Evolutionary conservation across 495 filamentous ascomycete species (phyloP).

Genomic region (Hyaloscypha variabilis): DNA sequence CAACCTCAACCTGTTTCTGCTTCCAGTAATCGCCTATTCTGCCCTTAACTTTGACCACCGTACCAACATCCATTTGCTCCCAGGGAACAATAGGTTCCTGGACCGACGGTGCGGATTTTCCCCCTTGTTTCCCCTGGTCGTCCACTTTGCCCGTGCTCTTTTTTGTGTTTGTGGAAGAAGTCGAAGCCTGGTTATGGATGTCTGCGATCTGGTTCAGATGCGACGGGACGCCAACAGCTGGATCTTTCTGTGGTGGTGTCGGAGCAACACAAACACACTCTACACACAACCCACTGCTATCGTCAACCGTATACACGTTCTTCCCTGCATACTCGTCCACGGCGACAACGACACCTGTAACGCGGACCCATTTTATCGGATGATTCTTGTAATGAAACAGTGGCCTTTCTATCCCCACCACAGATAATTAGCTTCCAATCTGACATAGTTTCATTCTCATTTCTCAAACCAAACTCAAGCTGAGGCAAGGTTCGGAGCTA

Average conservation of each 20-base stretch:
- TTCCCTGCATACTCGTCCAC: constrained; percentile 64
- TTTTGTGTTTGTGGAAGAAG: background rate
- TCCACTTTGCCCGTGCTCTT: constrained; percentile 1
- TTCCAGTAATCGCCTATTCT: constrained; percentile 64
- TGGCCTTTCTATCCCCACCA: constrained; percentile 51
- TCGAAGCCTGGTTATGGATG: background rate
- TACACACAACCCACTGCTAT: constrained; percentile 79
- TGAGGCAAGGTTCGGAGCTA: background rate
- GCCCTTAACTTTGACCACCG: constrained; percentile 78
- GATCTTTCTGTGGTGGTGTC: constrained; percentile 3
- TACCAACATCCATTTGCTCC: constrained; percentile 61
- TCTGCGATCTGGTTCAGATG: constrained; percentile 16
- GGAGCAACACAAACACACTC: constrained; percentile 49
- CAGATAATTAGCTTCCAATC: background rate
- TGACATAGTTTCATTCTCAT: too few species aligned
- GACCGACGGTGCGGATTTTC: constrained; percentile 13
- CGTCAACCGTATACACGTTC: constrained; percentile 75
- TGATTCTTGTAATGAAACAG: constrained; percentile 85
- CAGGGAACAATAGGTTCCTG: constrained; percentile 23
- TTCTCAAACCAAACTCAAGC: background rate
- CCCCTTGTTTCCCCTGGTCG: constrained; percentile 23
- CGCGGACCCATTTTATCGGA: constrained; percentile 81
- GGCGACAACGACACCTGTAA: constrained; percentile 79
- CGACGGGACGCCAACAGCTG: constrained; percentile 1
- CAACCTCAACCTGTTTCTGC: constrained; percentile 66